These are phyloP conservation scores for Aspergillus hiratsukae DNA, from an alignment of 2,329 filamentous ascomycete genomes.

Conservation along the genomic window DNA sequence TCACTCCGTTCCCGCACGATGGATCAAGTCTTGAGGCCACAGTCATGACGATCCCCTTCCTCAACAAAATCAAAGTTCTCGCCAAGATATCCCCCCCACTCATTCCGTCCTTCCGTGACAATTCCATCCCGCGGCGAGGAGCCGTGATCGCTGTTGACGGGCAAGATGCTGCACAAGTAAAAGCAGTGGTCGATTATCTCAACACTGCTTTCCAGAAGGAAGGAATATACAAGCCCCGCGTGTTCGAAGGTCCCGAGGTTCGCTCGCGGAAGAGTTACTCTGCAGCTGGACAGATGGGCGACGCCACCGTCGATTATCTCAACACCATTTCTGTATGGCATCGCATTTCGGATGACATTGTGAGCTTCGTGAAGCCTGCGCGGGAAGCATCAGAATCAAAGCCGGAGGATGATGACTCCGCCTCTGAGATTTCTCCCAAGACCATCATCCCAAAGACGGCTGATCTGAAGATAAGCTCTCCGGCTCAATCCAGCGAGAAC, in stretches of 20 bases:
- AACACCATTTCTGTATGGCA: conserved; percentile 70
- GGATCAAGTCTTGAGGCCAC: conserved; percentile 59
- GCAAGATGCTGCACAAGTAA: conserved; percentile 58
- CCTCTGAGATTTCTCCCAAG: conserved; percentile 26
- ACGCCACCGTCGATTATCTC: conserved; percentile 57
- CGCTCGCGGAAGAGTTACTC: conserved; percentile 16
- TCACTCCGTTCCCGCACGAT: conserved; percentile 28
- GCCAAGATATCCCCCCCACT: conserved; percentile 70
- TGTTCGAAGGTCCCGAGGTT: conserved; percentile 46
- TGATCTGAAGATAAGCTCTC: conserved; percentile 27
- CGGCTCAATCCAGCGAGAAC: conserved; percentile 23
- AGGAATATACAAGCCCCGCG: conserved; percentile 47
- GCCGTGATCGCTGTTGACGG: conserved; percentile 82
- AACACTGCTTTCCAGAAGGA: conserved; percentile 49
- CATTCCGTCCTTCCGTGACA: conserved; percentile 29
- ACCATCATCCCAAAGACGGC: conserved; percentile 30
- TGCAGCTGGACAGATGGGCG: conserved; percentile 35
- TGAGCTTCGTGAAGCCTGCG: conserved; percentile 49
- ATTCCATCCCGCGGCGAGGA: conserved; percentile 53
- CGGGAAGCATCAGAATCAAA: conserved; percentile 12
- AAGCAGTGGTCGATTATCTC: conserved; percentile 63
- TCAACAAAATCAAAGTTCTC: conserved; percentile 72
- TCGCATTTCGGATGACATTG: conserved; percentile 66
- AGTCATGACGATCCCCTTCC: conserved; percentile 69
- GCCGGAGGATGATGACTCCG: conserved; percentile 17